These are phyloP conservation scores for Olyra latifolia DNA, from an alignment of 176 grass and related monocot genomes.

Conservation along the genomic window DNA sequence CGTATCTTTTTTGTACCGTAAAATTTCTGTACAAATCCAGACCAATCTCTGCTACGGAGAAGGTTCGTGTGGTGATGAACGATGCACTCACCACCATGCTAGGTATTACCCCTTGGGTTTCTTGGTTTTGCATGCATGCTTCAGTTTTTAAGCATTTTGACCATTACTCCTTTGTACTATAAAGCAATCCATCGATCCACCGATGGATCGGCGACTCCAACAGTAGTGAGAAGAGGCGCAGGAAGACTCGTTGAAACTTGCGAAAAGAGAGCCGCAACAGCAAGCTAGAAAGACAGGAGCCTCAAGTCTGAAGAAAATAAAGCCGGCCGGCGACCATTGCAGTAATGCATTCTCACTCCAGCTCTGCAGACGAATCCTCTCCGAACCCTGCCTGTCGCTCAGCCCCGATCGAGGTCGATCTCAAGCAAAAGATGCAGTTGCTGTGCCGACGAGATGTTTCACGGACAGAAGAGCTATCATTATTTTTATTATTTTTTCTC, in stretches of 20 bases:
- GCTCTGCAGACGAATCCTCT: constrained; percentile 5
- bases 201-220: constrained; percentile 24
- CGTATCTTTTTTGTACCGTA: too few species aligned
- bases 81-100: too few species aligned
- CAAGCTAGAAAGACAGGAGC: neutral
- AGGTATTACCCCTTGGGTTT: too few species aligned
- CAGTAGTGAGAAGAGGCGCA: neutral
- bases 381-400: neutral
- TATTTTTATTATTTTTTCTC: neutral
- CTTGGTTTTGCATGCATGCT: too few species aligned
- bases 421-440: constrained; percentile 10
- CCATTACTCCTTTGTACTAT: neutral
- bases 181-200: neutral
- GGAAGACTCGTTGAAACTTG: constrained; percentile 5
- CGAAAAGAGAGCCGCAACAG: neutral
- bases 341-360: neutral
- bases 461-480: neutral
- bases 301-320: neutral
- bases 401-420: constrained; percentile 29
- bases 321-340: neutral
- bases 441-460: constrained; percentile 8
- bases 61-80: too few species aligned
- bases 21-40: too few species aligned
- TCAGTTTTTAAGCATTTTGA: too few species aligned
- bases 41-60: too few species aligned